phyloP scores from a whole-genome alignment of 495 filamentous ascomycete species.

The Aspergillus mulundensis region DNA sequence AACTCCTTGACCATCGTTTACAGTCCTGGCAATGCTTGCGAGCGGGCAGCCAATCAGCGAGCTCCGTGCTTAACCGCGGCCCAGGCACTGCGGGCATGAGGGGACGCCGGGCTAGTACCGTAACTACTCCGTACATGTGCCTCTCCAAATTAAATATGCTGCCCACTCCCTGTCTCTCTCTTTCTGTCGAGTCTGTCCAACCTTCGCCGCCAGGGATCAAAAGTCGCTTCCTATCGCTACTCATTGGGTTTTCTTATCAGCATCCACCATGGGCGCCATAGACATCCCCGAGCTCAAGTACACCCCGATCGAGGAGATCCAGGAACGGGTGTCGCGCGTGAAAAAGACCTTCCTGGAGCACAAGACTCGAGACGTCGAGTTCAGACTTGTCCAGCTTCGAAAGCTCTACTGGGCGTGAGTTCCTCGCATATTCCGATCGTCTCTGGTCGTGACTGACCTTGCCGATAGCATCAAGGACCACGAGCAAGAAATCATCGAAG shows the following conservation, averaged over 20 bases:
- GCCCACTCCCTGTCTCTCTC: neutral
- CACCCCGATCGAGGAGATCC: conserved; percentile 65
- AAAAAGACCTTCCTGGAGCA: conserved; percentile 67
- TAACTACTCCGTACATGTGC: no score
- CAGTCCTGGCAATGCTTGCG: conserved; percentile 13
- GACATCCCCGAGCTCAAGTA: conserved; percentile 56
- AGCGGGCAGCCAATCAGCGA: conserved; percentile 7
- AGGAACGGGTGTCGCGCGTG: conserved; percentile 50
- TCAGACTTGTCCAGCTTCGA: conserved; percentile 77
- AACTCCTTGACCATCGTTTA: neutral
- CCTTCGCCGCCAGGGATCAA: neutral
- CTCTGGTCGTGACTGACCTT: conserved; percentile 11
- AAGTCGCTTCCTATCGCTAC: neutral
- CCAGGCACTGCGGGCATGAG: neutral
- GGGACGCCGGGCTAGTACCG: neutral
- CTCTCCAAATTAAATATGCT: neutral
- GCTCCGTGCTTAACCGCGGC: neutral
- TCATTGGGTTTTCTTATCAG: neutral
- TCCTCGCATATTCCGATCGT: neutral
- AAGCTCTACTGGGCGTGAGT: conserved; percentile 85
- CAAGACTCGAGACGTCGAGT: conserved; percentile 76
- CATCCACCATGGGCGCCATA: conserved; percentile 24
- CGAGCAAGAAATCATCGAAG: conserved; percentile 61
- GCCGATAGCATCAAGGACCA: conserved; percentile 64
- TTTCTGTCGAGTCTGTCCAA: neutral